Evolutionary conservation across 495 filamentous ascomycete species (phyloP).

Genomic region (Tuber melanosporum): DNA sequence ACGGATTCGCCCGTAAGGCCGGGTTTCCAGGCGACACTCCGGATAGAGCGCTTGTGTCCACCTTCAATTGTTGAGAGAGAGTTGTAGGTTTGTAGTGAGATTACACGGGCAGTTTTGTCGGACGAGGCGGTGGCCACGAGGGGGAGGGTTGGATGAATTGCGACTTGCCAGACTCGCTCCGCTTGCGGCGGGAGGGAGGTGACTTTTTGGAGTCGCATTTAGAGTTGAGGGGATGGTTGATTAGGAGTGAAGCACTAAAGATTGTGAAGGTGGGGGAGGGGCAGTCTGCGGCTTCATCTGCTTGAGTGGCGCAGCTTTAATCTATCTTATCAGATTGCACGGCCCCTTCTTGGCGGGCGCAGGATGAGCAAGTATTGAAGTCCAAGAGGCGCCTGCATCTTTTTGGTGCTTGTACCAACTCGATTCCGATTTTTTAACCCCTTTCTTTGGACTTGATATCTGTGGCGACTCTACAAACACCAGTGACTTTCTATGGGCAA

Average conservation of each 20-base stretch:
- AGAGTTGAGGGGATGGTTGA: not conserved
- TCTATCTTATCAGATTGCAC: not conserved
- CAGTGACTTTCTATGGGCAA: not conserved
- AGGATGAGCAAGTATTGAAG: not conserved
- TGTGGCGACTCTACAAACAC: not conserved
- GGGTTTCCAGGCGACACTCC: constrained; percentile 80
- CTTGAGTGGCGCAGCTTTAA: not conserved
- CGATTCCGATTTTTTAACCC: not conserved
- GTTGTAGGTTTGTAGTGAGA: constrained; percentile 72
- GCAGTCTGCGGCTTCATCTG: not conserved
- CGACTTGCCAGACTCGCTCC: constrained; percentile 75
- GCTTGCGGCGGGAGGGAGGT: constrained; percentile 62
- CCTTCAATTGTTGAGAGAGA: constrained; percentile 72
- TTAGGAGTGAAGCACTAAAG: constrained; percentile 4
- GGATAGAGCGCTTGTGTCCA: constrained; percentile 81
- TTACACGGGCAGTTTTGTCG: constrained; percentile 77
- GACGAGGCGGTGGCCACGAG: constrained; percentile 82
- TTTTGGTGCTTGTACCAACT: not conserved
- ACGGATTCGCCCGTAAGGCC: constrained; percentile 56
- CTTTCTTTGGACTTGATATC: not conserved
- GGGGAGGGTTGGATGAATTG: constrained; percentile 79
- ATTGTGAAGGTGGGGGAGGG: constrained; percentile 7
- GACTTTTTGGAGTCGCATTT: constrained; percentile 39
- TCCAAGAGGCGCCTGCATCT: not conserved
- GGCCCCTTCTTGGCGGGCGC: not conserved